phyloP scores from a whole-genome alignment of 345 rosid species.

The Murraya paniculata region DNA sequence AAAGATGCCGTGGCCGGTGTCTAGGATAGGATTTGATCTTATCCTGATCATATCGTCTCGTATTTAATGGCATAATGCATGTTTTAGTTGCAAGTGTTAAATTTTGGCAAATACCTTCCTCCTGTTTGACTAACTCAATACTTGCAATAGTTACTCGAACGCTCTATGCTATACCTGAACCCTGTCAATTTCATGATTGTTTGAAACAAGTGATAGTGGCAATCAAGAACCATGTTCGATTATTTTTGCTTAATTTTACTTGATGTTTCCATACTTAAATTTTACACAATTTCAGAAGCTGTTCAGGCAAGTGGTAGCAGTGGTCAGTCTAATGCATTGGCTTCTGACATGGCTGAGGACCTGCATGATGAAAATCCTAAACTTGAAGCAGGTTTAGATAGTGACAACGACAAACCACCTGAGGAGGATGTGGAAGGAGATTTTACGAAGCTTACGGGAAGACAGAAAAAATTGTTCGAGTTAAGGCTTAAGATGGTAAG shows the following conservation, averaged over 20 bases:
- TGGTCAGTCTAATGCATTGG: slow-evolving; percentile 15
- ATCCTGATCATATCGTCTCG: background rate
- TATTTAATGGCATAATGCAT: background rate
- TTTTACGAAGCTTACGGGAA: slow-evolving; percentile 70
- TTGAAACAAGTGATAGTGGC: too few relatives aligned
- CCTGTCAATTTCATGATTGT: background rate
- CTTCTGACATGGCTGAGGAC: slow-evolving; percentile 32
- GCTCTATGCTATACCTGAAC: background rate
- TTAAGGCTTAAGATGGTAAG: slow-evolving; percentile 83
- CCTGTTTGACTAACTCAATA: background rate
- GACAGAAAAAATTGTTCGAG: slow-evolving; percentile 74
- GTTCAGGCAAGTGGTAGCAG: slow-evolving; percentile 32
- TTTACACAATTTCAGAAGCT: slow-evolving; percentile 29
- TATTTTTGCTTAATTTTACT: background rate
- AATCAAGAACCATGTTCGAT: too few relatives aligned
- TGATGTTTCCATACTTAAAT: background rate
- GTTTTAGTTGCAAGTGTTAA: background rate
- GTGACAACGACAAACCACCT: slow-evolving; percentile 32
- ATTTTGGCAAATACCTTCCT: background rate
- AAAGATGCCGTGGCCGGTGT: background rate
- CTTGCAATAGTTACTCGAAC: background rate
- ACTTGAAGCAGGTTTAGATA: slow-evolving; percentile 45
- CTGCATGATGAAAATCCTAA: slow-evolving; percentile 29
- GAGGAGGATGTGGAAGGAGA: slow-evolving; percentile 55
- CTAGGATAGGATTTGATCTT: background rate